These are phyloP conservation scores for Arthrobotrys sphaeroides DNA, from an alignment of 2,329 filamentous ascomycete species.

Conservation along the genomic window DNA sequence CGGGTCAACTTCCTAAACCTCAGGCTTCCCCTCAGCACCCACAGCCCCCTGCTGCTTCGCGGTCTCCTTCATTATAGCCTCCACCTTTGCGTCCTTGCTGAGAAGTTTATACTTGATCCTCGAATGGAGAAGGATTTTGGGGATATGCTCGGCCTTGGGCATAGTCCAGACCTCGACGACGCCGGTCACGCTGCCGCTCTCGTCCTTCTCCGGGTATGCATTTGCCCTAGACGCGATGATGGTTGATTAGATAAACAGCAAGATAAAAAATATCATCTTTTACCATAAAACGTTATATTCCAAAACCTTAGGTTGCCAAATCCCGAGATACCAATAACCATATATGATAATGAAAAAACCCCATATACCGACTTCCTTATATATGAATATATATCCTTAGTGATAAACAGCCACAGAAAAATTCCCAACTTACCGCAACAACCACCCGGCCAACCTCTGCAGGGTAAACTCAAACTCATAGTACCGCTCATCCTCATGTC, in stretches of 20 bases:
- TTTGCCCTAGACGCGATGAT: slow-evolving; percentile 34
- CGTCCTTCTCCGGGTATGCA: slow-evolving; percentile 29
- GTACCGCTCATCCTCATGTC: slow-evolving; percentile 23
- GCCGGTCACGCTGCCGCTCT: neutral
- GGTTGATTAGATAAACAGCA: neutral
- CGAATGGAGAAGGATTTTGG: slow-evolving; percentile 23
- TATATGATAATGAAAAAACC: neutral
- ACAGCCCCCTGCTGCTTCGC: neutral
- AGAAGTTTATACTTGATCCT: slow-evolving; percentile 33
- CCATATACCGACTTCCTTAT: too few species aligned
- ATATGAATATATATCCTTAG: too few species aligned
- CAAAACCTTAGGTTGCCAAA: too few species aligned
- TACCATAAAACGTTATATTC: neutral
- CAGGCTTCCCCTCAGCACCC: neutral
- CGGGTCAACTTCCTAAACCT: too few species aligned
- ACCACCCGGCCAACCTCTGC: slow-evolving; percentile 36
- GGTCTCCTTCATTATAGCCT: neutral
- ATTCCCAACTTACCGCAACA: slow-evolving; percentile 29
- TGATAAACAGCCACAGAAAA: too few species aligned
- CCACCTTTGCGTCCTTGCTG: neutral
- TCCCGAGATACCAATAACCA: too few species aligned
- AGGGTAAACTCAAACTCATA: slow-evolving; percentile 43
- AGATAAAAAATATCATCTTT: neutral
- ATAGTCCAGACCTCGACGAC: slow-evolving; percentile 36
- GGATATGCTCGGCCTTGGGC: slow-evolving; percentile 35